phyloP scores from a whole-genome alignment of 345 rosid species.

The Rhodomyrtus tomentosa region DNA sequence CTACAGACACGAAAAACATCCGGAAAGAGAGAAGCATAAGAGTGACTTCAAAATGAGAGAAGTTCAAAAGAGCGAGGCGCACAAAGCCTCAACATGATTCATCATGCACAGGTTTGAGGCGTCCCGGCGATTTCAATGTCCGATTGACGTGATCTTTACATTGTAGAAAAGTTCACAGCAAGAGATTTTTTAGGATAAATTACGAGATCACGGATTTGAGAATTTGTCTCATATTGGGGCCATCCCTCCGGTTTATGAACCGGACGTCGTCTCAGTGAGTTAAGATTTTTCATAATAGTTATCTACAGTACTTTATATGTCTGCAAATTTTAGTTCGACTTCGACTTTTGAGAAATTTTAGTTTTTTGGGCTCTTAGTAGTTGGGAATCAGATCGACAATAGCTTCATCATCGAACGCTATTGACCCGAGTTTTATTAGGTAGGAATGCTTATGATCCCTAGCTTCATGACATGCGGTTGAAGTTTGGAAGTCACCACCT shows the following conservation, averaged over 20 bases:
- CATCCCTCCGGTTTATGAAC: neutral
- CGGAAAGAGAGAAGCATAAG: no score
- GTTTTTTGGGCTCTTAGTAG: neutral
- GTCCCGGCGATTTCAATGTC: neutral
- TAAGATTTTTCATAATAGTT: neutral
- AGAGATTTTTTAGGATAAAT: neutral
- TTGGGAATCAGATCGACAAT: neutral
- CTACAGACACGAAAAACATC: neutral
- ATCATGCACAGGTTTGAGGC: neutral
- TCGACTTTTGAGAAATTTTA: neutral
- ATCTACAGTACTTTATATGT: neutral
- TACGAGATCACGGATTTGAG: neutral
- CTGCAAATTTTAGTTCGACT: neutral
- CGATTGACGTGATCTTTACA: neutral
- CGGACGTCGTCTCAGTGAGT: accelerated
- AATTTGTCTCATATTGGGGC: neutral
- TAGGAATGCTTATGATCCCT: neutral
- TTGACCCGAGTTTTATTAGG: neutral
- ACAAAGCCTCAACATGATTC: neutral
- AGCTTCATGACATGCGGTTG: neutral
- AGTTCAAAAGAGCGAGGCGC: neutral
- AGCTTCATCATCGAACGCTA: neutral
- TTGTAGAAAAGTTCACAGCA: neutral
- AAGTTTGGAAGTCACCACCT: neutral
- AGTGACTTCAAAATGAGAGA: neutral